Base-by-base conservation (phyloP, 2,329 filamentous ascomycete species). In the Hirsutella rhossiliensis region DNA sequence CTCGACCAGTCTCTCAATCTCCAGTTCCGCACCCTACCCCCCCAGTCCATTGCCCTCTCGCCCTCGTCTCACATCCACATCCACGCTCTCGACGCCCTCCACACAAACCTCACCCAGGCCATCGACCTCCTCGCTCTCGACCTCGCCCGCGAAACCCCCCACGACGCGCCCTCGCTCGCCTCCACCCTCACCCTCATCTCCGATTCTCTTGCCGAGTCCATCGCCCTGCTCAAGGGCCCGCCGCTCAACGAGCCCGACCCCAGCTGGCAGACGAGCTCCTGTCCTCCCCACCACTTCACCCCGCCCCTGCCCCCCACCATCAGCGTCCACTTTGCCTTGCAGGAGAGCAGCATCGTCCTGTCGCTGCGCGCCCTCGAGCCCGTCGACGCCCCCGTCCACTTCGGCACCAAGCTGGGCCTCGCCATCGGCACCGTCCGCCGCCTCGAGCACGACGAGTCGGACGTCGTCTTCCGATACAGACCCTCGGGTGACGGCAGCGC, bases 61-160 rank as follows among this genome's bases (percentile, higher is more conserved):
- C 63, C 68, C 20, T 52, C 64, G 38, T 63, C 71, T 44, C 68
- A 69, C 17, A 69, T 81, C 52, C 69, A 72, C 52, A 73, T 97
- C 42, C 71, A 76, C 15, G 80, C 88, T 47, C 74, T 96, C 42
- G 78, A 80, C 18, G 67, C 75, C 11, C 76, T 92, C 12, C 78
- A 87, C 49, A 78, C 79, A n/a, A 71, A 88, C 36, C 81, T 97
- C 52, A 90, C 84, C 48, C 78, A 87, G 55, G 82, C 86, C 45
- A 76, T 96, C 49, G 87, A 94, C 61, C 78, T 94, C 40, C 80
- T 95, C 41, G 78, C 83, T 54, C 75, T 94, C 15, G 87, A 83
- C 38, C 74, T 83, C 27, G 82, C 80, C 43, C 52, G 54, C 78
- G 78, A 59, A 73, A 78, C 55, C 70, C 23, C 47, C 67, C 50